A percentile compares a stretch with the other conserved stretches of the same genome.
These are phyloP conservation scores for Poa annua DNA, from an alignment of 176 grass and related monocot genomes.

Conservation along the genomic window DNA sequence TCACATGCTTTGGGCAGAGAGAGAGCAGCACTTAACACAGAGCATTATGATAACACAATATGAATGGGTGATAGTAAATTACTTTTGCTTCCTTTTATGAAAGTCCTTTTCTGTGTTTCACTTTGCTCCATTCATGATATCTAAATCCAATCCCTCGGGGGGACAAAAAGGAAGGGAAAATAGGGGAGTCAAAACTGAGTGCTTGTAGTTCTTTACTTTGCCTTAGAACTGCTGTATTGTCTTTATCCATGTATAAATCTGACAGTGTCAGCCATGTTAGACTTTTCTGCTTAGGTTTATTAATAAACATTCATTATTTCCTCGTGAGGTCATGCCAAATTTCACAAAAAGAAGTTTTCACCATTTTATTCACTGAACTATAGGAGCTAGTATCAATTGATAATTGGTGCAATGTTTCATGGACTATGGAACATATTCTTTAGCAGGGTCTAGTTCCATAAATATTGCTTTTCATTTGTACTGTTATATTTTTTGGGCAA, in stretches of 20 bases:
- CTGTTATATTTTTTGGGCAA: constrained; percentile 10
- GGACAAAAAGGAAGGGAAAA: constrained; percentile 12
- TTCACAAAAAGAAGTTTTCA: constrained; percentile 13
- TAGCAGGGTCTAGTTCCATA: constrained; percentile 16
- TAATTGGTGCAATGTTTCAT: not conserved
- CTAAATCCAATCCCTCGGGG: not conserved
- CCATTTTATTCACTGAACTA: constrained; percentile 10
- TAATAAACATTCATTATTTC: not conserved
- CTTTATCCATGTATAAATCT: constrained; percentile 18
- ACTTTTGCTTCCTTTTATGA: not conserved
- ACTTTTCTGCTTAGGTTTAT: constrained; percentile 5
- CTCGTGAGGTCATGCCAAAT: not conserved
- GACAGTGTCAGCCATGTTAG: constrained; percentile 6
- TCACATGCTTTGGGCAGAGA: too few relatives aligned
- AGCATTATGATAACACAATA: not conserved
- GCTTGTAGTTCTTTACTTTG: not conserved
- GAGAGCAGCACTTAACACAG: not conserved
- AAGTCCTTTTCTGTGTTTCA: not conserved
- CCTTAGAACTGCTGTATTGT: not conserved
- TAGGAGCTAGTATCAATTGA: constrained; percentile 38
- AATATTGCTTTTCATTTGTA: constrained; percentile 12
- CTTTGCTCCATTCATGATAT: not conserved
- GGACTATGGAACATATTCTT: constrained; percentile 12
- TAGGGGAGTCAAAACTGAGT: not conserved
- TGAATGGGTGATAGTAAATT: constrained; percentile 18